A percentile compares a stretch with the other conserved stretches of the same genome.
Evolutionary conservation across 2,329 filamentous ascomycete genomes (phyloP).

Genomic region (Curvularia verruculosa): DNA sequence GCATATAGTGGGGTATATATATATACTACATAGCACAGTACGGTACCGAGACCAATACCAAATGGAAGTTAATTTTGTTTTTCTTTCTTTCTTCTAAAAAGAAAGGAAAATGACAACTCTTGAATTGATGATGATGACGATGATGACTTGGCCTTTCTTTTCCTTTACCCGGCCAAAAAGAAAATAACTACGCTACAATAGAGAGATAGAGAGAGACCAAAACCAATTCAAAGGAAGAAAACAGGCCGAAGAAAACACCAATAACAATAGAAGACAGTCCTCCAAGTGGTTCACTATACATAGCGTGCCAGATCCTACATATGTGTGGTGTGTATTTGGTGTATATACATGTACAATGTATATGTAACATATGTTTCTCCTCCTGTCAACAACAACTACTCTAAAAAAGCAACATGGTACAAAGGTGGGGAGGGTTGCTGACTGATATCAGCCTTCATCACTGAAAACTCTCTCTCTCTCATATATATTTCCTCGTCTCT

Average conservation of each 20-base stretch:
- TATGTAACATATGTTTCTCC: background rate
- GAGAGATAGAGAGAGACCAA: background rate
- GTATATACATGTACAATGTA: background rate
- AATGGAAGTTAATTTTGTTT: too few species aligned
- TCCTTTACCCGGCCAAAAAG: too few species aligned
- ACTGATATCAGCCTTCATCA: background rate
- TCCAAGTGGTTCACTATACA: background rate
- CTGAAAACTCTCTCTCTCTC: background rate
- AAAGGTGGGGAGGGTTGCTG: background rate
- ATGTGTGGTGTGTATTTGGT: background rate
- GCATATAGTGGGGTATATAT: too few species aligned
- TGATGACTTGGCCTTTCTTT: too few species aligned
- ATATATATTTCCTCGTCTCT: background rate
- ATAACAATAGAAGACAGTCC: too few species aligned
- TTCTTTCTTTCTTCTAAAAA: too few species aligned
- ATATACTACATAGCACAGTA: too few species aligned
- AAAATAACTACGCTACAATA: background rate
- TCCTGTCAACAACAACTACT: too few species aligned
- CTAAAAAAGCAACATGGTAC: background rate
- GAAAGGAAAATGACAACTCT: too few species aligned
- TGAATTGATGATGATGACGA: too few species aligned
- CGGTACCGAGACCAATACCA: too few species aligned
- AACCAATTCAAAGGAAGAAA: background rate
- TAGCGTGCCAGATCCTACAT: background rate
- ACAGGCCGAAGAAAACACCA: too few species aligned